Base-by-base conservation (phyloP, 164 flowering plant genomes). In the Dillenia suffruticosa region DNA sequence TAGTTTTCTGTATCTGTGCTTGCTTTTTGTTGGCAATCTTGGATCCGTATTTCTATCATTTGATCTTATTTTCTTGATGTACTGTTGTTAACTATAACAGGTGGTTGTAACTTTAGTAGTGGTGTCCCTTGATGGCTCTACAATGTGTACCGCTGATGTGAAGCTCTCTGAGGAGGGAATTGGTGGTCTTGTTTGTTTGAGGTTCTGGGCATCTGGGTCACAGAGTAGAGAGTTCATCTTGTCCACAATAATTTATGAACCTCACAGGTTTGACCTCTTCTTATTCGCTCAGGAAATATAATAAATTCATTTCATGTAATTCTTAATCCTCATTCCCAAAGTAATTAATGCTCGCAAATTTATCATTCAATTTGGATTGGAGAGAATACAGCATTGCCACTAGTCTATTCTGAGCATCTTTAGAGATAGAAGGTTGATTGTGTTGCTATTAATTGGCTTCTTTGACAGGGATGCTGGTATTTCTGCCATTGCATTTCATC, bases 191-290 rank as follows among this genome's bases (percentile, higher is more conserved):
- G 75, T 88, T 55, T 81, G 84, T 74, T 91, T 95, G 44, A 92
- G 85, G 72, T 91, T 95, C 66, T 95, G 97, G 97, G 77, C 68
- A 12, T 70, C 72, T 50, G 78, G 73, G 19, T 56, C 82, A 16
- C 81, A 66, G 49, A 75, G 55, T 62, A 84, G 83, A 70, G 75
- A 70, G 9, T 86, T 84, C 74, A 80, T 61, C 63, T 76, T 92
- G 76, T 82, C 88, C 13, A 95, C 99, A 16, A 65, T 92, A 57
- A 75, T 95, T 64, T 91, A 91, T 74, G 99, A 95, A 65, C 99
- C 99, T 65, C 99, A 95, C 85, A 86, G 99, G 99, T 95, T 52
- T 62, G 15, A 26, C 14, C 60, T 10, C 16, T 17, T 15, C 24
- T 46, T 17, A n/a, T 9, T 60, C 47, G 10, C 53, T 16, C 22